These are phyloP conservation scores for Syzygium grande DNA, from an alignment of 345 rosid genomes.

Conservation along the genomic window DNA sequence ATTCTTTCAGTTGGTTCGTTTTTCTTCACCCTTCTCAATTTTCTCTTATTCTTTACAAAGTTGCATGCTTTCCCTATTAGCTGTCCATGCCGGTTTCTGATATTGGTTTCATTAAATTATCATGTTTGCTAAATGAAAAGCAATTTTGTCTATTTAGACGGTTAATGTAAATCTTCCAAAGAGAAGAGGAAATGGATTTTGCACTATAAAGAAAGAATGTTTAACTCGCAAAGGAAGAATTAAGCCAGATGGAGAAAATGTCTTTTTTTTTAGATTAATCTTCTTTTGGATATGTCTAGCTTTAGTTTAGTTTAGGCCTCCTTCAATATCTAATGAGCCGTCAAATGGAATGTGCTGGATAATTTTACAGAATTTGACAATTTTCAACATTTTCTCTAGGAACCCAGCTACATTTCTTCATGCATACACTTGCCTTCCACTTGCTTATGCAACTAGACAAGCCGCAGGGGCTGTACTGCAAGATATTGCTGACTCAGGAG, in stretches of 20 bases:
- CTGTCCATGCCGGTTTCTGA: not conserved
- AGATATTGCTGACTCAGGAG: constrained; percentile 18
- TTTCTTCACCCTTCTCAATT: not conserved
- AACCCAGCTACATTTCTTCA: constrained; percentile 23
- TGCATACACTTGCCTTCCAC: constrained; percentile 24
- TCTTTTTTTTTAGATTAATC: not conserved
- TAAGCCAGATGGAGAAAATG: not conserved
- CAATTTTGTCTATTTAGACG: not conserved
- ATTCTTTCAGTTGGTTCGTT: constrained; percentile 90
- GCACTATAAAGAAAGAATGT: not conserved
- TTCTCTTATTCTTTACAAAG: not conserved
- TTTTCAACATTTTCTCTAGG: constrained; percentile 2
- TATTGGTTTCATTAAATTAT: not conserved
- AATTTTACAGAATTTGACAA: not conserved
- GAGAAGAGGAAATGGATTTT: not conserved
- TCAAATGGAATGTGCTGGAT: not conserved
- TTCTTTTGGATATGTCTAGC: not conserved
- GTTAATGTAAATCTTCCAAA: not conserved
- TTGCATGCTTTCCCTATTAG: not conserved
- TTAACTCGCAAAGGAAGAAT: not conserved
- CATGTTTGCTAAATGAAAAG: not conserved
- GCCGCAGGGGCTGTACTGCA: constrained; percentile 20
- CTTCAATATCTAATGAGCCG: not conserved
- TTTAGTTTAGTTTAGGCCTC: not conserved
- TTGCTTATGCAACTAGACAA: constrained; percentile 21